phyloP scores from a whole-genome alignment of 305 asterid species.

The Solanum hybrid region DNA sequence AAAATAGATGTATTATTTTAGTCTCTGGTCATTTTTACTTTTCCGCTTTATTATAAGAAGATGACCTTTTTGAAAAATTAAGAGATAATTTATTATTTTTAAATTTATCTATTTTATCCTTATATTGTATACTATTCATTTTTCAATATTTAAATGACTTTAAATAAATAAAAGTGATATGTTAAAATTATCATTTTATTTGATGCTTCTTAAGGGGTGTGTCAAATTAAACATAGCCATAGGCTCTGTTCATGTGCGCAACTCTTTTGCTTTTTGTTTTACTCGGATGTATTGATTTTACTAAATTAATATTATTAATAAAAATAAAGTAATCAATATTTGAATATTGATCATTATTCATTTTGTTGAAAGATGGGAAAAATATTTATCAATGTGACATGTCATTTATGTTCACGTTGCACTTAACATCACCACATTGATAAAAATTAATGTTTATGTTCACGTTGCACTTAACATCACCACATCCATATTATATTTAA shows the following conservation, averaged over 20 bases:
- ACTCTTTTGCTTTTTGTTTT: too few species aligned
- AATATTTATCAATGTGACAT: too few species aligned
- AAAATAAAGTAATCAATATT: background rate
- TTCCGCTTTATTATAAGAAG: too few species aligned
- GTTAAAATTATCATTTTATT: background rate
- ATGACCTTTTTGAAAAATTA: background rate
- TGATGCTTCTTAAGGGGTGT: background rate
- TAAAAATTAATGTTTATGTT: too few species aligned
- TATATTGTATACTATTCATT: background rate
- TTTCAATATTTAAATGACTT: background rate
- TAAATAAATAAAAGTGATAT: background rate
- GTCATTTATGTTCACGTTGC: background rate
- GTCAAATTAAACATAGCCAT: background rate
- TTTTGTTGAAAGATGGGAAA: background rate
- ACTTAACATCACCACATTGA: too few species aligned
- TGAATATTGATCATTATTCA: background rate
- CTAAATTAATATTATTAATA: too few species aligned
- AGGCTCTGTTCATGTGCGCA: background rate
- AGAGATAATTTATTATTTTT: background rate
- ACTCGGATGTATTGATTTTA: background rate
- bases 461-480: too few species aligned
- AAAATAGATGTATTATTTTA: too few species aligned
- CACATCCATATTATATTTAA: too few species aligned
- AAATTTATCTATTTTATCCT: too few species aligned
- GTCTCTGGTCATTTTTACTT: too few species aligned